Conservation (phyloP, 2,329 filamentous ascomycete species). For the Didymosphaeria variabile region DNA sequence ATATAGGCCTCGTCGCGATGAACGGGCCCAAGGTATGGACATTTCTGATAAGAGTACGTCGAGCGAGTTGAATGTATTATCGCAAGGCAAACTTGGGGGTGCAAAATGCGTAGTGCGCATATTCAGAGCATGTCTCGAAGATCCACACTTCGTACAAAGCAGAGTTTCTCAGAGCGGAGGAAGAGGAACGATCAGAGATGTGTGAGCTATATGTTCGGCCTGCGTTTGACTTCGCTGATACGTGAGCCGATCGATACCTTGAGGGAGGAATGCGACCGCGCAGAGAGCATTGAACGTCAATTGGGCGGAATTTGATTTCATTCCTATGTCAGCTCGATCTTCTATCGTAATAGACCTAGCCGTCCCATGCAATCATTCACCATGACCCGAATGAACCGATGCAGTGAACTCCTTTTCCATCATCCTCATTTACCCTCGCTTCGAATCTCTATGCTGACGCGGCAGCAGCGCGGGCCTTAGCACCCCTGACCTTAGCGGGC, state of each 20-base stretch:
- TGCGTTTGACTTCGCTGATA: not conserved
- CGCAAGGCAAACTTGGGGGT: no score
- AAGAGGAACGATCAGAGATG: not conserved
- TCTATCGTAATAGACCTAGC: conserved; percentile 9
- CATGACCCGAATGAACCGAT: conserved; percentile 20
- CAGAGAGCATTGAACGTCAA: not conserved
- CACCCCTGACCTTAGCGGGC: conserved; percentile 79
- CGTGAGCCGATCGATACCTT: not conserved
- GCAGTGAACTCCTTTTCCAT: conserved; percentile 19
- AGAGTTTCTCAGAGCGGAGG: not conserved
- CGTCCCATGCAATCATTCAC: conserved; percentile 13
- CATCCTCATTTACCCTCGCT: conserved; percentile 11
- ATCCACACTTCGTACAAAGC: not conserved
- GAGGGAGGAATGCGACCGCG: not conserved
- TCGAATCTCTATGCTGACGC: conserved; percentile 35
- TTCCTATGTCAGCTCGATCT: conserved; percentile 12
- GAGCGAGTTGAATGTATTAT: not conserved
- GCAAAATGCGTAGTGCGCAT: not conserved
- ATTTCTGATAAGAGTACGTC: not conserved
- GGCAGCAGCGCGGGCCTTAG: conserved; percentile 77
- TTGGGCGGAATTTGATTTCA: conserved; percentile 15
- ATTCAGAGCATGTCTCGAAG: not conserved
- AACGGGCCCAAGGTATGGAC: no score
- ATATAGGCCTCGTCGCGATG: not conserved
- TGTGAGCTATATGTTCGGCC: not conserved